Evolutionary conservation across 148 eudicot genomes (phyloP).

Genomic region (Rhododendron griersonianum): DNA sequence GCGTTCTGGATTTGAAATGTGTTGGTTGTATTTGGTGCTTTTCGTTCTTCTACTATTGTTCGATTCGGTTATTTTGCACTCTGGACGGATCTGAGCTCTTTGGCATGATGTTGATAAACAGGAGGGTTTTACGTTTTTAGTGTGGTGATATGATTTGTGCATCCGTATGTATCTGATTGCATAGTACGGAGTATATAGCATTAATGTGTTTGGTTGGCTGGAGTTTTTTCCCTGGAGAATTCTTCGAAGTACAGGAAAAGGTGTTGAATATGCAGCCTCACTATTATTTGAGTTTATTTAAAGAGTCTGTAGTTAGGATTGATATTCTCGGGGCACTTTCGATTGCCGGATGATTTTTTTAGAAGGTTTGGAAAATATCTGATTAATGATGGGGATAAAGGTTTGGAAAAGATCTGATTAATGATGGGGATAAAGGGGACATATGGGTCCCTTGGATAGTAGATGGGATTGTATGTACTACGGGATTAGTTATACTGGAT

Average conservation of each 20-base stretch:
- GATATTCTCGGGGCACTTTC: not conserved
- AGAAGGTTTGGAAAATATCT: too few species aligned
- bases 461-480: not conserved
- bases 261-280: not conserved
- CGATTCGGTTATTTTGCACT: not conserved
- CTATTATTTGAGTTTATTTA: not conserved
- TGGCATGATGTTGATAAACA: not conserved
- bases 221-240: not conserved
- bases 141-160: not conserved
- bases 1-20: not conserved
- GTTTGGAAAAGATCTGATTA: too few species aligned
- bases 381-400: not conserved
- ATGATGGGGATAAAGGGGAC: not conserved
- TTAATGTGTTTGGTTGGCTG: not conserved
- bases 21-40: not conserved
- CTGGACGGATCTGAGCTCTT: not conserved
- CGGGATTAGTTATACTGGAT: not conserved
- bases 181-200: not conserved
- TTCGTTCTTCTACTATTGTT: not conserved
- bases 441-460: too few species aligned
- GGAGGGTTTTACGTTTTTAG: not conserved
- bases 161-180: not conserved
- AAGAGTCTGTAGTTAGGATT: not conserved
- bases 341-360: not conserved
- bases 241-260: not conserved